Percentiles rank a stretch among this genome's conserved stretches.
Conservation (phyloP, 306 rosid species). For the Ceratonia siliqua region DNA sequence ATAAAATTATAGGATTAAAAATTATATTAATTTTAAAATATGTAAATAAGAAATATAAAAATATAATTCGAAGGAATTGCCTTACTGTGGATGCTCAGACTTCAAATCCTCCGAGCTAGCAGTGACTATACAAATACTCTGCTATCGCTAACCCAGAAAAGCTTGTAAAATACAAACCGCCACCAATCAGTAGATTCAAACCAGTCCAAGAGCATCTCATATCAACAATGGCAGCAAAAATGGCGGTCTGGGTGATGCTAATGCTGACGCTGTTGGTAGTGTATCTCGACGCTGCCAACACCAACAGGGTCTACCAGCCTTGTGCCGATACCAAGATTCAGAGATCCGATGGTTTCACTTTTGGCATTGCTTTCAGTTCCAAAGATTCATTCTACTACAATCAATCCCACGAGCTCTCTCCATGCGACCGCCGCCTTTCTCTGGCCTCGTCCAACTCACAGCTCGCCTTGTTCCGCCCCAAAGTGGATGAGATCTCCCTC, state of each 20-base stretch:
- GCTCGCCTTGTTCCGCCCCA: constrained; percentile 66
- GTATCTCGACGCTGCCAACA: constrained; percentile 37
- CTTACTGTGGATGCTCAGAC: no score
- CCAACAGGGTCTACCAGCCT: constrained; percentile 58
- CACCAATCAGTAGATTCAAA: constrained; percentile 33
- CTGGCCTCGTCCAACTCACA: constrained; percentile 55
- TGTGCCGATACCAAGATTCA: constrained; percentile 68
- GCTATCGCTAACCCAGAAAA: background rate
- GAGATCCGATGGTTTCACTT: constrained; percentile 73
- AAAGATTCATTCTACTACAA: constrained; percentile 51
- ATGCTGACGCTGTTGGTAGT: constrained; percentile 2
- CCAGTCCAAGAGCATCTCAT: background rate
- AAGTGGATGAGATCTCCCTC: constrained; percentile 76
- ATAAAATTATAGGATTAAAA: no score
- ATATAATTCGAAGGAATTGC: no score
- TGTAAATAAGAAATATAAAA: no score
- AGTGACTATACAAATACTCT: background rate
- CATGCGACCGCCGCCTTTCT: constrained; percentile 68
- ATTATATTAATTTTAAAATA: no score
- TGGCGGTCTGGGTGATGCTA: constrained; percentile 36
- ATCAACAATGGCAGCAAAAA: constrained; percentile 21
- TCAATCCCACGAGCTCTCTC: constrained; percentile 68
- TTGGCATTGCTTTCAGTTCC: constrained; percentile 66
- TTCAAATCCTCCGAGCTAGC: no score
- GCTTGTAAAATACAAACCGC: background rate